Percentiles rank a stretch among this genome's conserved stretches.
phyloP scores from a whole-genome alignment of 352 stramenopile species.

The Phytophthora meadii region DNA sequence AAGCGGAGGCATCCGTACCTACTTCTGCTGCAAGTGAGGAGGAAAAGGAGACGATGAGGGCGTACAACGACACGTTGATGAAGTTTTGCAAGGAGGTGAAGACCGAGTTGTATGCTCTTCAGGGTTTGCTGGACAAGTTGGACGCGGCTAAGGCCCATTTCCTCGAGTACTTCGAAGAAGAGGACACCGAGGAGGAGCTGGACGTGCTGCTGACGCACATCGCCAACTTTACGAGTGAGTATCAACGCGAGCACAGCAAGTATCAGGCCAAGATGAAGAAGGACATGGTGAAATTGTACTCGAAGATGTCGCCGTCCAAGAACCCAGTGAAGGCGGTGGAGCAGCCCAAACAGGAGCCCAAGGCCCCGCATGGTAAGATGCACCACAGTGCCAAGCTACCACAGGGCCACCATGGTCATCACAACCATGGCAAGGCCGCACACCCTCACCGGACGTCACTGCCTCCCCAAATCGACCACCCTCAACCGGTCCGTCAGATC shows the following conservation, averaged over 20 bases:
- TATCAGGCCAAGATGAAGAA: constrained; percentile 62
- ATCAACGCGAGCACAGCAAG: constrained; percentile 73
- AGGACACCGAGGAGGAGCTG: constrained; percentile 80
- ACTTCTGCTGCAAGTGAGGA: constrained; percentile 27
- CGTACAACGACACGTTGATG: constrained; percentile 56
- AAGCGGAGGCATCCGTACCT: constrained; percentile 46
- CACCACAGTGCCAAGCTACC: constrained; percentile 28
- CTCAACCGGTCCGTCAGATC: constrained; percentile 35
- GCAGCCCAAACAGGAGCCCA: constrained; percentile 34
- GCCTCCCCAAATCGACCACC: constrained; percentile 38
- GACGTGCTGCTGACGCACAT: constrained; percentile 80
- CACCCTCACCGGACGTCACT: constrained; percentile 33
- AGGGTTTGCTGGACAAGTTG: constrained; percentile 60
- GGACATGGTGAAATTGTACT: constrained; percentile 42
- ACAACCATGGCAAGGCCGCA: constrained; percentile 20
- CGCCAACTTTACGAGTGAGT: constrained; percentile 79
- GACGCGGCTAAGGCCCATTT: constrained; percentile 73
- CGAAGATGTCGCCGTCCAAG: constrained; percentile 40
- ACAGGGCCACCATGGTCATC: constrained; percentile 19
- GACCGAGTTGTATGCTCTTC: constrained; percentile 56
- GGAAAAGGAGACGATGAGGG: constrained; percentile 41
- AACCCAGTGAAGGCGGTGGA: constrained; percentile 36
- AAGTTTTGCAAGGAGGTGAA: constrained; percentile 71
- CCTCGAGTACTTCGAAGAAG: constrained; percentile 86
- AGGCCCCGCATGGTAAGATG: constrained; percentile 24